Percentiles rank a stretch among this genome's conserved stretches.
These are phyloP conservation scores for Dalbergia cochinchinensis DNA, from an alignment of 306 rosid species.

Conservation along the genomic window DNA sequence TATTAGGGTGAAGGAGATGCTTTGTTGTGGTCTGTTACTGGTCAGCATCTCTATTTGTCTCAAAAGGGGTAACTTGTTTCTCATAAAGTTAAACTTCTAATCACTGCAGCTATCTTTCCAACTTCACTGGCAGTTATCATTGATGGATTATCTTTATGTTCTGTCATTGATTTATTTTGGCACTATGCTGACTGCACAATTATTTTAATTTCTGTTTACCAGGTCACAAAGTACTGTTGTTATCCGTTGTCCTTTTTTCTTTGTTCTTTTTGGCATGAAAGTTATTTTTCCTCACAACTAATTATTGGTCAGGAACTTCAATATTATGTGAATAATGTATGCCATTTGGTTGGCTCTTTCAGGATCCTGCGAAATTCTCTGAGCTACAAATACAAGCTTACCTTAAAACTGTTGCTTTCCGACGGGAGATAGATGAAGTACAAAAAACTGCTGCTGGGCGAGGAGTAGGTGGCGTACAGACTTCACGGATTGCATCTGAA, in stretches of 20 bases:
- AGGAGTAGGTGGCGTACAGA: slow-evolving; percentile 85
- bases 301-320: neutral
- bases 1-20: neutral
- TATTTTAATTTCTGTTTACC: slow-evolving; percentile 28
- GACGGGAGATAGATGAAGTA: slow-evolving; percentile 91
- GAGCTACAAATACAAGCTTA: slow-evolving; percentile 96
- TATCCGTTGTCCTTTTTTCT: neutral
- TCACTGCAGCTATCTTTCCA: neutral
- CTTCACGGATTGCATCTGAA: slow-evolving; percentile 94
- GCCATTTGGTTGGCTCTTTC: slow-evolving; percentile 50
- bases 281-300: slow-evolving; percentile 29
- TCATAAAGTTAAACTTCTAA: neutral
- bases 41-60: neutral
- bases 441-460: slow-evolving; percentile 90
- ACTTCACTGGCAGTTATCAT: neutral
- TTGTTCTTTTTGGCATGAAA: slow-evolving; percentile 5
- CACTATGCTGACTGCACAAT: slow-evolving; percentile 2
- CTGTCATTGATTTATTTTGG: slow-evolving; percentile 30
- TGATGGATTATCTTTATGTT: slow-evolving; percentile 19
- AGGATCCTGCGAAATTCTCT: slow-evolving; percentile 93
- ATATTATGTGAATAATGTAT: slow-evolving; percentile 17
- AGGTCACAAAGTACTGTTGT: neutral
- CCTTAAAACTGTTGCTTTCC: slow-evolving; percentile 96
- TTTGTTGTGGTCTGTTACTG: neutral
- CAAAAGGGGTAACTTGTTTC: neutral